Evolutionary conservation across 1,284 basidiomycete genomes (phyloP).

Genomic region (Polyporus tsugae): DNA sequence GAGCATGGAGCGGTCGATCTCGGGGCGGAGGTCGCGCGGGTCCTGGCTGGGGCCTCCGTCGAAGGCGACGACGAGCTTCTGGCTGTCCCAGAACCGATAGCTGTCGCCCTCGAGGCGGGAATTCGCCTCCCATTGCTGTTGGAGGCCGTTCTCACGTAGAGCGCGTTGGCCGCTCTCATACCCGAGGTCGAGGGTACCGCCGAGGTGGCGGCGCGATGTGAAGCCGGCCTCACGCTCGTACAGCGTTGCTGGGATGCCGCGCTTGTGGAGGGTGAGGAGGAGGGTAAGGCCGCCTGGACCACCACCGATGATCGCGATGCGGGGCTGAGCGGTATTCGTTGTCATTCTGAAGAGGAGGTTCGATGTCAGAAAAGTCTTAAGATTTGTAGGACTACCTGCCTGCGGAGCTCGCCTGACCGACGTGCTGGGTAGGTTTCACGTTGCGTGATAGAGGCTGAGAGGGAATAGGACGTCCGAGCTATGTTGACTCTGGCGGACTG

Average conservation of each 20-base stretch:
- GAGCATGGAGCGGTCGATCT: slow-evolving; percentile 27
- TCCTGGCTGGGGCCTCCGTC: background rate
- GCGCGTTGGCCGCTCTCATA: slow-evolving; percentile 29
- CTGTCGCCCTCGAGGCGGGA: slow-evolving; percentile 25
- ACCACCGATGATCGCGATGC: slow-evolving; percentile 32
- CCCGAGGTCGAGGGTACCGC: slow-evolving; percentile 30
- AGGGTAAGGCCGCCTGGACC: slow-evolving; percentile 23
- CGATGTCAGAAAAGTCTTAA: background rate
- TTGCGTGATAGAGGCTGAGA: background rate
- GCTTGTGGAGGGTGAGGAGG: slow-evolving; percentile 25
- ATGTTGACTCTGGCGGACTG: background rate
- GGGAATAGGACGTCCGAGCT: background rate
- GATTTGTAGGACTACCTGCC: background rate
- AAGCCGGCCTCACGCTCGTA: slow-evolving; percentile 28
- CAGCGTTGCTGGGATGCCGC: slow-evolving; percentile 28
- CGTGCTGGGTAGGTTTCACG: no score
- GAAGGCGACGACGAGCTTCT: slow-evolving; percentile 7
- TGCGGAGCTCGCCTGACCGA: no score
- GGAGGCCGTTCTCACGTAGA: slow-evolving; percentile 29
- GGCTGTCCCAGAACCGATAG: slow-evolving; percentile 10
- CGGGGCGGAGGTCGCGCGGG: slow-evolving; percentile 20
- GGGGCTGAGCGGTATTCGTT: slow-evolving; percentile 3
- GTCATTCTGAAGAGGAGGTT: background rate
- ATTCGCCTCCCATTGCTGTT: slow-evolving; percentile 14
- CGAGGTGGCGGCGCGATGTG: slow-evolving; percentile 20